Conservation (phyloP, 495 filamentous ascomycete genomes). For the Lasiosphaeris hirsuta region DNA sequence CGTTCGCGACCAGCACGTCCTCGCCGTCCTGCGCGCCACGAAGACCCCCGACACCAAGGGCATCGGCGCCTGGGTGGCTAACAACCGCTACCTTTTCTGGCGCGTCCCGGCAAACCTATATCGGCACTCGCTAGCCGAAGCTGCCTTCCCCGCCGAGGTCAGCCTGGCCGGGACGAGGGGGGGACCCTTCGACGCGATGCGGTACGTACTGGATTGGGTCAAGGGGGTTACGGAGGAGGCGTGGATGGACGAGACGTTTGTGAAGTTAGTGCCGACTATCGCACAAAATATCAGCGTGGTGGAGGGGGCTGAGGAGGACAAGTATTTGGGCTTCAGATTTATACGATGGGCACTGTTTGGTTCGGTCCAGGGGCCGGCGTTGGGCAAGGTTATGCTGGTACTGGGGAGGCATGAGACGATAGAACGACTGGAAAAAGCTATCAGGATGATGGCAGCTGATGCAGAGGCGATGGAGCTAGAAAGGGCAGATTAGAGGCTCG, state of each 20-base stretch:
- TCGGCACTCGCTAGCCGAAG: too few relatives aligned
- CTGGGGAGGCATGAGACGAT: conserved; percentile 61
- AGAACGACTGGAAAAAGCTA: conserved; percentile 42
- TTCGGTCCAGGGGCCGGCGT: conserved; percentile 54
- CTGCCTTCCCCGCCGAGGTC: too few relatives aligned
- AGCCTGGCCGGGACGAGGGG: not conserved
- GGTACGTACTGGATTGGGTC: too few relatives aligned
- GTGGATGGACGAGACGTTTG: too few relatives aligned
- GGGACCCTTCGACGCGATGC: not conserved
- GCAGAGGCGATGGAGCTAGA: not conserved
- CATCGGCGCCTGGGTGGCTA: conserved; percentile 46
- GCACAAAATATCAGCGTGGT: not conserved
- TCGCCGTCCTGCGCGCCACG: not conserved
- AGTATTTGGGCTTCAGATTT: conserved; percentile 41
- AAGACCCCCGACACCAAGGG: conserved; percentile 17
- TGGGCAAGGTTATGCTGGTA: conserved; percentile 57
- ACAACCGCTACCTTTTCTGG: conserved; percentile 64
- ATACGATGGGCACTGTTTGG: conserved; percentile 66
- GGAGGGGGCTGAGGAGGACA: conserved; percentile 25
- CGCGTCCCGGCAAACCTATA: conserved; percentile 25
- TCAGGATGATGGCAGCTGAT: not conserved
- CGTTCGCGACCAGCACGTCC: not conserved
- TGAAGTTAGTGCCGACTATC: too few relatives aligned
- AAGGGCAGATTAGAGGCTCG: not conserved
- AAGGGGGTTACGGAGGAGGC: too few relatives aligned